phyloP scores from a whole-genome alignment of 1,139 yeast genomes.

The Pichia sp. region DNA sequence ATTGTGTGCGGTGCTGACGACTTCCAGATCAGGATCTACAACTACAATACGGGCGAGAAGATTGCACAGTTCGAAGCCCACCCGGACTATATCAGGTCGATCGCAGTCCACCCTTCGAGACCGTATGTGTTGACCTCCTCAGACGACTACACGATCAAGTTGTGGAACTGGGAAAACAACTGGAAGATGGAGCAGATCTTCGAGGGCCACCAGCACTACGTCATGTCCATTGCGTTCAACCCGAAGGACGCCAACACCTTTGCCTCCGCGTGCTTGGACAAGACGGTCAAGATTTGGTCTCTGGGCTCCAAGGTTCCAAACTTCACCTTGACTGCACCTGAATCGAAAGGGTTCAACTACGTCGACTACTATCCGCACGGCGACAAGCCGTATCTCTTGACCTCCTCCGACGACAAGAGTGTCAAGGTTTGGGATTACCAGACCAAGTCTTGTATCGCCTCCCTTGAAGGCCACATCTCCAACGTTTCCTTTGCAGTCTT shows the following conservation, averaged over 20 bases:
- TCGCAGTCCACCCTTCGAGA: constrained; percentile 91
- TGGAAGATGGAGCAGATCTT: constrained; percentile 90
- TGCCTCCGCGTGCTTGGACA: constrained; percentile 94
- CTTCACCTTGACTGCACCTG: constrained; percentile 88
- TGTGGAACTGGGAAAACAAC: constrained; percentile 96
- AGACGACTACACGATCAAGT: constrained; percentile 85
- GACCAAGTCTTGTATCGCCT: constrained; percentile 92
- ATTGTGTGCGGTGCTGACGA: constrained; percentile 95
- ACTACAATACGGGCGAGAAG: constrained; percentile 93
- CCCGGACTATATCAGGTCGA: constrained; percentile 90
- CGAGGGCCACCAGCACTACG: constrained; percentile 95
- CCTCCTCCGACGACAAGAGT: constrained; percentile 89
- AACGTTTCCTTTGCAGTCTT: constrained; percentile 95
- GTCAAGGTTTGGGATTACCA: constrained; percentile 96
- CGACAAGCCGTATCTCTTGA: constrained; percentile 92
- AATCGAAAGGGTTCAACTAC: constrained; percentile 87
- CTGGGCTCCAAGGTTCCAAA: constrained; percentile 86
- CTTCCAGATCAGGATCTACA: constrained; percentile 86
- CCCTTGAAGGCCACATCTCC: constrained; percentile 87
- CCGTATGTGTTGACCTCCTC: constrained; percentile 86
- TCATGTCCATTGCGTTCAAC: constrained; percentile 91
- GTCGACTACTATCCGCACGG: constrained; percentile 96
- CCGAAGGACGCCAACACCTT: constrained; percentile 97
- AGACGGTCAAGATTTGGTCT: constrained; percentile 96
- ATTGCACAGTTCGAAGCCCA: constrained; percentile 95